Conservation (phyloP, 108 stramenopile genomes). For the Skeletonema potamos region DNA sequence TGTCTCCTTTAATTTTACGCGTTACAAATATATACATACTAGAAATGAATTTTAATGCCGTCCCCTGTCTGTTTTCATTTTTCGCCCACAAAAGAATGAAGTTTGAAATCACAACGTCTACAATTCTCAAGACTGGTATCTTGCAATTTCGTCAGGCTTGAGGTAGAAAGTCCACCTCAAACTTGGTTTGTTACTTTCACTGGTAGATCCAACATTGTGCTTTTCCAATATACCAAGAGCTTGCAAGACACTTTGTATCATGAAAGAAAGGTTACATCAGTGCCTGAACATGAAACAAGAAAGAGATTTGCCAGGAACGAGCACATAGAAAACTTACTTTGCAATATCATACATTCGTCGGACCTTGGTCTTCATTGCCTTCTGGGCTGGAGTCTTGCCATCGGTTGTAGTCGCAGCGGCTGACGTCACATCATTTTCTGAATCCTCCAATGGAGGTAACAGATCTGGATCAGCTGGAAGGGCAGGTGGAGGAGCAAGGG, state of each 20-base stretch:
- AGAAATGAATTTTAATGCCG: too few relatives aligned
- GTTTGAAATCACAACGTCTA: too few relatives aligned
- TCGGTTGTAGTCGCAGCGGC: constrained; percentile 2
- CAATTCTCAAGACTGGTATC: too few relatives aligned
- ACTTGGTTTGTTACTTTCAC: constrained; percentile 47
- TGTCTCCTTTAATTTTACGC: too few relatives aligned
- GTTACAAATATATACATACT: too few relatives aligned
- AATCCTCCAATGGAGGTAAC: not conserved
- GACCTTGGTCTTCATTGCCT: constrained; percentile 88
- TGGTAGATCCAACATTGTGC: constrained; percentile 48
- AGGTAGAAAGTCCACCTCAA: constrained; percentile 63
- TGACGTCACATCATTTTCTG: not conserved
- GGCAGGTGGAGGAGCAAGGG: not conserved
- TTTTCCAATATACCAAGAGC: constrained; percentile 79
- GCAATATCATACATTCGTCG: constrained; percentile 97
- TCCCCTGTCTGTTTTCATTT: too few relatives aligned
- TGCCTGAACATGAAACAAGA: too few relatives aligned
- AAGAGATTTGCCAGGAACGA: too few relatives aligned
- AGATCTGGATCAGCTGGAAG: not conserved
- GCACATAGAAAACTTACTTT: too few relatives aligned
- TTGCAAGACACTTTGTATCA: too few relatives aligned
- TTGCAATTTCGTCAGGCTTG: constrained; percentile 39
- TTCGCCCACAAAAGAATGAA: not conserved
- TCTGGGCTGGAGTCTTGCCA: constrained; percentile 25
- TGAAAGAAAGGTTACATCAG: too few relatives aligned